These are phyloP conservation scores for Diaporthe velutina DNA, from an alignment of 2,329 filamentous ascomycete genomes.

Conservation along the genomic window DNA sequence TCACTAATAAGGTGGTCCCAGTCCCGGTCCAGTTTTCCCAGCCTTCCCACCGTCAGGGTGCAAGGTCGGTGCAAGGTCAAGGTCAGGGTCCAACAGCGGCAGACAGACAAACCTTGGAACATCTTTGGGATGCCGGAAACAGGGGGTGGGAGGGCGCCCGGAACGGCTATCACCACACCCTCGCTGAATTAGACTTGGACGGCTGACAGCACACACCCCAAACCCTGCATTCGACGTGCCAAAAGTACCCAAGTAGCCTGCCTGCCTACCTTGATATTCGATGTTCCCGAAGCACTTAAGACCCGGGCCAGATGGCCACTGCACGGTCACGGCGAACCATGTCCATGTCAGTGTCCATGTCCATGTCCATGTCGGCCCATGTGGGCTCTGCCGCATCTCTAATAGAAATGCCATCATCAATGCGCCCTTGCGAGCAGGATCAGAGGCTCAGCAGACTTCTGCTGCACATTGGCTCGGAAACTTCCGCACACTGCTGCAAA, in stretches of 20 bases:
- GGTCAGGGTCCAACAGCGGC: constrained; percentile 20
- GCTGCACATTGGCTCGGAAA: constrained; percentile 7
- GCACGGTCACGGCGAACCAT: background rate
- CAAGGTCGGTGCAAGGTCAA: constrained; percentile 3
- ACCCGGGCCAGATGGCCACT: background rate
- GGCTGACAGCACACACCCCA: constrained; percentile 15
- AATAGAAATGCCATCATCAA: constrained; percentile 22
- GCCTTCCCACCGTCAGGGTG: background rate
- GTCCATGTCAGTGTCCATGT: background rate
- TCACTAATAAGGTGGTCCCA: background rate
- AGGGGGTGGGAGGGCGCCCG: background rate
- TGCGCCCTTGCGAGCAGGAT: background rate
- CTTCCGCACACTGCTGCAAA: constrained; percentile 6
- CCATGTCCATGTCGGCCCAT: constrained; percentile 12
- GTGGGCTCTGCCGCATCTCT: constrained; percentile 33
- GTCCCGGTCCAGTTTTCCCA: background rate
- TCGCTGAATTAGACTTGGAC: background rate
- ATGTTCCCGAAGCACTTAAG: background rate
- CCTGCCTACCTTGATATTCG: background rate
- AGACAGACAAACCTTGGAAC: constrained; percentile 18
- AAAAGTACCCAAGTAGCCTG: background rate
- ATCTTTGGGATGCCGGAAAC: background rate
- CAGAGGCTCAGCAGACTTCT: background rate
- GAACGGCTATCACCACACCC: constrained; percentile 10
- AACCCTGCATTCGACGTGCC: constrained; percentile 3